phyloP scores from a whole-genome alignment of 2,329 filamentous ascomycete species.

The Pseudocercospora musae region DNA sequence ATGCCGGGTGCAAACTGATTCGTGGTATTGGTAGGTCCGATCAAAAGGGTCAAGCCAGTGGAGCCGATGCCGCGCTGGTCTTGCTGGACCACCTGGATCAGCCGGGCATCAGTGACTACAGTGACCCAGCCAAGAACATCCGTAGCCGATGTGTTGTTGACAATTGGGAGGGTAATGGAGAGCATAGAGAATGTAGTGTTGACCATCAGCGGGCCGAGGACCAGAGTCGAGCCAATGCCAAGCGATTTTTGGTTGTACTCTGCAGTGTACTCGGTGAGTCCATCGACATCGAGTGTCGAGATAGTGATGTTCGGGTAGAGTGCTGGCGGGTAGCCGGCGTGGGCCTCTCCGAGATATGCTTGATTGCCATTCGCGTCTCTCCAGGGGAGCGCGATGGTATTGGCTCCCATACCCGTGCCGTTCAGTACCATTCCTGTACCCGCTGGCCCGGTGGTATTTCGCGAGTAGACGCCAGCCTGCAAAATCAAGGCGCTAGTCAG shows the following conservation, averaged over 20 bases:
- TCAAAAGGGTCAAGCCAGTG: slow-evolving; percentile 66
- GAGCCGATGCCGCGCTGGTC: slow-evolving; percentile 69
- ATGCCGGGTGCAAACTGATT: slow-evolving; percentile 52
- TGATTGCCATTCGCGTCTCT: slow-evolving; percentile 54
- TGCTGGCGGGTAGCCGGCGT: slow-evolving; percentile 63
- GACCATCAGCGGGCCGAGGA: slow-evolving; percentile 71
- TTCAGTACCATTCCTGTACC: slow-evolving; percentile 58
- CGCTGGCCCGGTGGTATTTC: slow-evolving; percentile 58
- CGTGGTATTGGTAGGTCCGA: slow-evolving; percentile 64
- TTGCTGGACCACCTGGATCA: slow-evolving; percentile 59
- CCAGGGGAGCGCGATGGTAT: slow-evolving; percentile 61
- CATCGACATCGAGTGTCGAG: slow-evolving; percentile 36
- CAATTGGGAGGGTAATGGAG: slow-evolving; percentile 76
- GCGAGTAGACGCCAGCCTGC: slow-evolving; percentile 69
- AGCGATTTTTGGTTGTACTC: slow-evolving; percentile 45
- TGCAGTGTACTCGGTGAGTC: slow-evolving; percentile 35
- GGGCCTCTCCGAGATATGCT: slow-evolving; percentile 59
- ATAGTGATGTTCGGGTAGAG: slow-evolving; percentile 75
- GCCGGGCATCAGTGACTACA: slow-evolving; percentile 64
- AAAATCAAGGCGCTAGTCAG: slow-evolving; percentile 55
- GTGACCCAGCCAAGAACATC: slow-evolving; percentile 82
- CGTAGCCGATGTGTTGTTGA: slow-evolving; percentile 58
- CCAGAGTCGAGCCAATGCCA: slow-evolving; percentile 53
- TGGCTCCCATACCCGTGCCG: slow-evolving; percentile 54
- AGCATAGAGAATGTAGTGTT: slow-evolving; percentile 72